Conservation (phyloP, 352 stramenopile genomes). For the Phytophthora litchii region DNA sequence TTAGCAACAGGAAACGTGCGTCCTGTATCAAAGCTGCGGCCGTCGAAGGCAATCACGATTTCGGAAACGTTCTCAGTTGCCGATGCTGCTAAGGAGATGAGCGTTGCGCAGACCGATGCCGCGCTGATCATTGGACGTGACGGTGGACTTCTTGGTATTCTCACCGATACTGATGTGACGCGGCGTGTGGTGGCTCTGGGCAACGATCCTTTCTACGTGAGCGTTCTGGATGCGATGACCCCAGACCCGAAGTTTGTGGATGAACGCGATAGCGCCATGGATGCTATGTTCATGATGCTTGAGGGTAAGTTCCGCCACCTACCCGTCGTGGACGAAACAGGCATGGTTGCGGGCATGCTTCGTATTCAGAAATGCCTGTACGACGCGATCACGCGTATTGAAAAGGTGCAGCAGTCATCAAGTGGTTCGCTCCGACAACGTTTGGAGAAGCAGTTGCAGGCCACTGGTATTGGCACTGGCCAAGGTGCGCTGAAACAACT, state of each 20-base stretch:
- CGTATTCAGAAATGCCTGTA: conserved; percentile 99
- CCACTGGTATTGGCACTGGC: conserved; percentile 64
- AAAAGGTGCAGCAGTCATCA: conserved; percentile 87
- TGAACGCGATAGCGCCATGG: conserved; percentile 89
- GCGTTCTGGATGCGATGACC: conserved; percentile 86
- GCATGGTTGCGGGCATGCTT: conserved; percentile 95
- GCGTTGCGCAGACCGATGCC: conserved; percentile 89
- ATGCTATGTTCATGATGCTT: conserved; percentile 92
- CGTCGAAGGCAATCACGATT: conserved; percentile 92
- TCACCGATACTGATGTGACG: conserved; percentile 94
- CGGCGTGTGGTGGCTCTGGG: conserved; percentile 83
- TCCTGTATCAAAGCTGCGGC: conserved; percentile 87
- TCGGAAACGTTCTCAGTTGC: conserved; percentile 85
- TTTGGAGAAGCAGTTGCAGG: conserved; percentile 77
- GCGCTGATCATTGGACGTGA: conserved; percentile 92
- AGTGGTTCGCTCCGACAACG: conserved; percentile 75
- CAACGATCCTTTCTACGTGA: conserved; percentile 88
- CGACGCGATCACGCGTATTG: conserved; percentile 97
- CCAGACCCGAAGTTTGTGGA: conserved; percentile 90
- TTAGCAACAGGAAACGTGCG: conserved; percentile 89
- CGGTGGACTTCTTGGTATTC: conserved; percentile 93
- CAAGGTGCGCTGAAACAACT: conserved; percentile 74
- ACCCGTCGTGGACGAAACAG: conserved; percentile 92
- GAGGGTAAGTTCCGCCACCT: conserved; percentile 96
- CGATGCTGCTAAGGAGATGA: conserved; percentile 91